Conservation (phyloP, 306 rosid genomes). For the Ormosia semicastrata region DNA sequence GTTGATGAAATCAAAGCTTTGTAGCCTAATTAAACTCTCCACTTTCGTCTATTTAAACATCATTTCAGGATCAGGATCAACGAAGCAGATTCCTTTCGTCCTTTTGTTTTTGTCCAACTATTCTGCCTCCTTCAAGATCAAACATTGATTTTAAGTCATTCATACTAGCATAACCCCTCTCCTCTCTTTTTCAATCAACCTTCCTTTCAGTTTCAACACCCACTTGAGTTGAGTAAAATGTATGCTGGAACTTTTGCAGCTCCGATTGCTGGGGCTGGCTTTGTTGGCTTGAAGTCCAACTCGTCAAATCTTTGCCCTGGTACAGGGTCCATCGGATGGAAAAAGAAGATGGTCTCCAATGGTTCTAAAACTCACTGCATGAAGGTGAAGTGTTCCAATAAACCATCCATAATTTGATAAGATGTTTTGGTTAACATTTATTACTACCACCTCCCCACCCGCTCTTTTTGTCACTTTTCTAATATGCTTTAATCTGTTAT, state of each 20-base stretch:
- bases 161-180: not conserved
- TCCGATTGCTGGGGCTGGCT: conserved; percentile 30
- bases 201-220: not conserved
- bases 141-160: not conserved
- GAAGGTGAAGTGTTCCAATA: conserved; percentile 50
- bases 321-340: conserved; percentile 40
- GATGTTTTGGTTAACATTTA: not conserved
- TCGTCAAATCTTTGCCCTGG: conserved; percentile 31
- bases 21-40: conserved; percentile 11
- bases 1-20: conserved; percentile 26
- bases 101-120: conserved; percentile 15
- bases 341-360: conserved; percentile 51
- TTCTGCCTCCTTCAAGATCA: conserved; percentile 19
- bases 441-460: not conserved
- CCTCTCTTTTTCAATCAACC: not conserved
- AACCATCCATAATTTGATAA: not conserved
- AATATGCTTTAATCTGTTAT: not conserved
- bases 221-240: conserved; percentile 35
- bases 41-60: conserved; percentile 23
- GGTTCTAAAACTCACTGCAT: conserved; percentile 63
- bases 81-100: conserved; percentile 16
- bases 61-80: conserved; percentile 4
- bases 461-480: not conserved
- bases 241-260: conserved; percentile 40
- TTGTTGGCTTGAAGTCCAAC: conserved; percentile 51